Conservation (phyloP, 805 yeast species). For the Clavispora santaluciae region DNA sequence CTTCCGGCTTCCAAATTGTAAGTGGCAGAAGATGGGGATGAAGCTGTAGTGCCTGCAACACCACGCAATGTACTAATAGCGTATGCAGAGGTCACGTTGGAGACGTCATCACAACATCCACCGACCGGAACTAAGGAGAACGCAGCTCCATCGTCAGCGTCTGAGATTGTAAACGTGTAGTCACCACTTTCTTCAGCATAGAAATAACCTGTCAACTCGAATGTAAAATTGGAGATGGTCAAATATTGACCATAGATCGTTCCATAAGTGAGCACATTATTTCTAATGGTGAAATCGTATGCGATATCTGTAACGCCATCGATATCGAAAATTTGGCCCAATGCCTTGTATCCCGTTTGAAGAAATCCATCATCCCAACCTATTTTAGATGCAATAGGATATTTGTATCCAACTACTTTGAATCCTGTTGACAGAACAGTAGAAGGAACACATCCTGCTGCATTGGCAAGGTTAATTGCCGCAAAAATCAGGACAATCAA, state of each 20-base stretch:
- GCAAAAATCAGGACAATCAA: too few relatives aligned
- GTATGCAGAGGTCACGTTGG: not conserved
- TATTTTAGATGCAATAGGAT: too few relatives aligned
- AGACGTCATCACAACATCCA: not conserved
- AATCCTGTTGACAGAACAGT: too few relatives aligned
- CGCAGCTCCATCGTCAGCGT: not conserved
- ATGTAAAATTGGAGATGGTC: conserved; percentile 2
- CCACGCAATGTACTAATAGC: too few relatives aligned
- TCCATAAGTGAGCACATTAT: not conserved
- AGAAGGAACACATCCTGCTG: too few relatives aligned
- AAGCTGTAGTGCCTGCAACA: not conserved
- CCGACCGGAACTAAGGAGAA: not conserved
- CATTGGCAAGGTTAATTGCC: too few relatives aligned
- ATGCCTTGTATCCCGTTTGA: too few relatives aligned
- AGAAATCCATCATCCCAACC: too few relatives aligned
- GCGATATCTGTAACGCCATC: too few relatives aligned
- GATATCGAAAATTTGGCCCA: too few relatives aligned
- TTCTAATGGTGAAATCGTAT: too few relatives aligned
- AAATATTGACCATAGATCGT: conserved; percentile 3
- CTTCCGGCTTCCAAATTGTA: not conserved
- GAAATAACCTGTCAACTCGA: conserved; percentile 1
- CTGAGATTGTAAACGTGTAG: not conserved
- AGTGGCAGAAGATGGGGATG: not conserved
- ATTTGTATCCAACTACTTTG: too few relatives aligned
- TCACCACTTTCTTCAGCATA: not conserved